Conservation (phyloP, 345 rosid genomes). For the Salix purpurea region DNA sequence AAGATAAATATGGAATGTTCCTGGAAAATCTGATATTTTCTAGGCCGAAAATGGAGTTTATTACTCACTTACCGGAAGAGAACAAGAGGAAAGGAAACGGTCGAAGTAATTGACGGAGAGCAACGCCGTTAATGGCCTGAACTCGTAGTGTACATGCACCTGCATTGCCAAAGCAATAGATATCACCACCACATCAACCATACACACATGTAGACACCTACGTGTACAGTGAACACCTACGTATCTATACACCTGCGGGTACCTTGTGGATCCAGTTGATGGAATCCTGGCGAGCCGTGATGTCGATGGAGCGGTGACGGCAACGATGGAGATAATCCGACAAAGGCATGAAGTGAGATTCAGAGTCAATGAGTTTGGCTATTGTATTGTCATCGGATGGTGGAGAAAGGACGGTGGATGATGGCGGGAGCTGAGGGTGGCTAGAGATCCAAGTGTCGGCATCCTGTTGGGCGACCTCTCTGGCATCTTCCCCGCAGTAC, state of each 20-base stretch:
- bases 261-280: slow-evolving; percentile 69
- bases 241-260: neutral
- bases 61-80: slow-evolving; percentile 35
- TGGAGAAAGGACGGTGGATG: neutral
- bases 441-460: slow-evolving; percentile 20
- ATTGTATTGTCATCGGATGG: slow-evolving; percentile 25
- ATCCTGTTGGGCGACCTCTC: slow-evolving; percentile 22
- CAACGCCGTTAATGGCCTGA: slow-evolving; percentile 48
- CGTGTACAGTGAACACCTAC: neutral
- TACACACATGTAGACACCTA: neutral
- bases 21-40: slow-evolving; percentile 12
- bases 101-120: slow-evolving; percentile 60
- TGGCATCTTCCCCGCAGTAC: slow-evolving; percentile 24
- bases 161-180: slow-evolving; percentile 33
- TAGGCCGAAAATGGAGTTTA: neutral
- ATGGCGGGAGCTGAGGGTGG: neutral
- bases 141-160: slow-evolving; percentile 50
- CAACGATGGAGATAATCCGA: slow-evolving; percentile 42
- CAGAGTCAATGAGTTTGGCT: slow-evolving; percentile 34
- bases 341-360: slow-evolving; percentile 32
- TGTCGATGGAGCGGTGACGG: slow-evolving; percentile 41
- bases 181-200: neutral
- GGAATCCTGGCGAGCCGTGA: slow-evolving; percentile 63
- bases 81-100: slow-evolving; percentile 52
- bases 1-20: neutral